A percentile compares a stretch with the other conserved stretches of the same genome.
phyloP scores from a whole-genome alignment of 441 rosid species.

The Erodium trifolium region DNA sequence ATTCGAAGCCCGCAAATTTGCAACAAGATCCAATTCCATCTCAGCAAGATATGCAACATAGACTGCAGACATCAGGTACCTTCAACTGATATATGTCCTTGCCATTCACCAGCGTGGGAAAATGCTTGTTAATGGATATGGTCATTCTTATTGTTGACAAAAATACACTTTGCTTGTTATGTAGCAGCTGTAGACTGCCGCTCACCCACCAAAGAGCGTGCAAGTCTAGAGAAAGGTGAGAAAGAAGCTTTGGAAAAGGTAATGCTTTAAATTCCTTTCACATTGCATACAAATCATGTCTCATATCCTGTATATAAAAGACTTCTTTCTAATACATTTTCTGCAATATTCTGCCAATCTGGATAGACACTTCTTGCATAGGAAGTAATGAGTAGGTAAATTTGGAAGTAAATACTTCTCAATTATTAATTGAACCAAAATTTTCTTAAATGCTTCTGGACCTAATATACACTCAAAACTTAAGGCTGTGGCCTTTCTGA shows the following conservation, averaged over 20 bases:
- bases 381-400: background rate
- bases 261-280: background rate
- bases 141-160: background rate
- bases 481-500: background rate
- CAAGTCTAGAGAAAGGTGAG: background rate
- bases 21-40: slow-evolving; percentile 16
- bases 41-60: slow-evolving; percentile 22
- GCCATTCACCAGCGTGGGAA: too few relatives aligned
- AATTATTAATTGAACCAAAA: background rate
- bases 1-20: slow-evolving; percentile 12
- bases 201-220: background rate
- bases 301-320: background rate
- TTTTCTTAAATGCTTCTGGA: background rate
- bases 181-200: background rate
- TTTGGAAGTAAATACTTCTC: background rate
- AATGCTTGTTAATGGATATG: too few relatives aligned
- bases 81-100: background rate
- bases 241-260: background rate
- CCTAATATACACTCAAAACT: background rate
- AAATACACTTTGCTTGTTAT: background rate
- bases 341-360: background rate
- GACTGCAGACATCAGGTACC: slow-evolving; percentile 19
- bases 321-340: background rate
- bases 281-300: background rate
- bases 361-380: background rate